Evolutionary conservation across 2,329 filamentous ascomycete genomes (phyloP).

Genomic region (Corynespora cassiicola): DNA sequence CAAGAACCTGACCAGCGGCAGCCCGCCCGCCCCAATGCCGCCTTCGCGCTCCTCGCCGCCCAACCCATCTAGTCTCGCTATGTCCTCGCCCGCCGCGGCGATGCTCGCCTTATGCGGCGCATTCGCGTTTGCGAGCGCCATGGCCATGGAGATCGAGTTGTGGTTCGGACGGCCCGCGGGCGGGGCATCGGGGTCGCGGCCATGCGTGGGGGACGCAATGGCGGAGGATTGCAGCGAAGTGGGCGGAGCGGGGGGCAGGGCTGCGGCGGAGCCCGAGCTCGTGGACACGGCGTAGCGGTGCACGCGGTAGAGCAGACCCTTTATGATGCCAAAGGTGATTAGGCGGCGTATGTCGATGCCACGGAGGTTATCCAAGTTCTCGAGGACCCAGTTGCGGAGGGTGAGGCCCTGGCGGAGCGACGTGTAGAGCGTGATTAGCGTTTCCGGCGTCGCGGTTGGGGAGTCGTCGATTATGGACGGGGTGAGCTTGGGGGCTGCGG

Average conservation of each 20-base stretch:
- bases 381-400: slow-evolving; percentile 85
- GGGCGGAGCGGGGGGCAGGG: slow-evolving; percentile 32
- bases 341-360: slow-evolving; percentile 88
- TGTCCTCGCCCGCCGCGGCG: slow-evolving; percentile 7
- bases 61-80: slow-evolving; percentile 18
- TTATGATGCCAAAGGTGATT: slow-evolving; percentile 95
- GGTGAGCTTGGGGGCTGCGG: too few species aligned
- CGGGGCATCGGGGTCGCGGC: slow-evolving; percentile 24
- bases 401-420: slow-evolving; percentile 82
- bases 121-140: slow-evolving; percentile 9
- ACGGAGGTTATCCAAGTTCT: slow-evolving; percentile 73
- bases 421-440: slow-evolving; percentile 81
- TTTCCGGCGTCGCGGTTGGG: slow-evolving; percentile 28
- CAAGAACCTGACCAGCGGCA: slow-evolving; percentile 69
- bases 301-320: slow-evolving; percentile 89
- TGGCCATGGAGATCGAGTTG: slow-evolving; percentile 22
- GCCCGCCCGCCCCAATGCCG: slow-evolving; percentile 25
- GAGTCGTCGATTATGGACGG: too few species aligned
- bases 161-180: too few species aligned
- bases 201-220: slow-evolving; percentile 18
- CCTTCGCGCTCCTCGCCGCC: slow-evolving; percentile 22
- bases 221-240: slow-evolving; percentile 29
- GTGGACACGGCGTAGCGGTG: slow-evolving; percentile 89
- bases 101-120: slow-evolving; percentile 7
- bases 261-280: slow-evolving; percentile 14